A percentile compares a stretch with the other conserved stretches of the same genome.
These are phyloP conservation scores for Coemansia guatemalensis DNA, from an alignment of 192 early-diverging fungal species.

Conservation along the genomic window DNA sequence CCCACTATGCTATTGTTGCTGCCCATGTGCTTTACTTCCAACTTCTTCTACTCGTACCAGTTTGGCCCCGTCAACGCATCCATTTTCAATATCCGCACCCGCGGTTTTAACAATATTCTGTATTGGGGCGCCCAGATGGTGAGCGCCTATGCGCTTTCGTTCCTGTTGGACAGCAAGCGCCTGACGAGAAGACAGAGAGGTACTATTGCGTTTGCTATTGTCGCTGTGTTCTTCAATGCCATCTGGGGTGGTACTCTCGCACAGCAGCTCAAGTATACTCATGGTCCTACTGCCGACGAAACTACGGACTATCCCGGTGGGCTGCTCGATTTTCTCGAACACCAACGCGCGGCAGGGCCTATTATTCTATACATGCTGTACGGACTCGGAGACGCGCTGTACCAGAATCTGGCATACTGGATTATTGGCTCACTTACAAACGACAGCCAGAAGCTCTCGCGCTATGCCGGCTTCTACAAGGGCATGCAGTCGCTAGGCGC, in stretches of 20 bases:
- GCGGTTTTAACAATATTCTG: conserved; percentile 75
- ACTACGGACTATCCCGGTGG: conserved; percentile 51
- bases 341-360: conserved; percentile 56
- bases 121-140: conserved; percentile 84
- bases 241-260: conserved; percentile 68
- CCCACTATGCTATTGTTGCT: conserved; percentile 68
- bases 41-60: conserved; percentile 90
- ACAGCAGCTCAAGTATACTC: conserved; percentile 60
- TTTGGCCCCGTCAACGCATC: conserved; percentile 68
- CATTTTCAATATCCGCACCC: conserved; percentile 72
- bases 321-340: conserved; percentile 53
- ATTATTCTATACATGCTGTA: conserved; percentile 73
- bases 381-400: conserved; percentile 79
- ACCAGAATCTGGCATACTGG: conserved; percentile 84
- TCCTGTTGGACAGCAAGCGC: conserved; percentile 62
- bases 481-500: conserved; percentile 79
- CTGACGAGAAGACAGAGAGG: conserved; percentile 65
- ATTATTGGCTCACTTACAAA: conserved; percentile 86
- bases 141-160: conserved; percentile 66
- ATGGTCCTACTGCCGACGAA: neutral
- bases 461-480: conserved; percentile 90
- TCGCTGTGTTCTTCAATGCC: conserved; percentile 54
- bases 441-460: conserved; percentile 70
- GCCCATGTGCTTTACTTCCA: conserved; percentile 75
- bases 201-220: conserved; percentile 56